Evolutionary conservation across 2,329 filamentous ascomycete species (phyloP).

Genomic region (Helotiales sp.): DNA sequence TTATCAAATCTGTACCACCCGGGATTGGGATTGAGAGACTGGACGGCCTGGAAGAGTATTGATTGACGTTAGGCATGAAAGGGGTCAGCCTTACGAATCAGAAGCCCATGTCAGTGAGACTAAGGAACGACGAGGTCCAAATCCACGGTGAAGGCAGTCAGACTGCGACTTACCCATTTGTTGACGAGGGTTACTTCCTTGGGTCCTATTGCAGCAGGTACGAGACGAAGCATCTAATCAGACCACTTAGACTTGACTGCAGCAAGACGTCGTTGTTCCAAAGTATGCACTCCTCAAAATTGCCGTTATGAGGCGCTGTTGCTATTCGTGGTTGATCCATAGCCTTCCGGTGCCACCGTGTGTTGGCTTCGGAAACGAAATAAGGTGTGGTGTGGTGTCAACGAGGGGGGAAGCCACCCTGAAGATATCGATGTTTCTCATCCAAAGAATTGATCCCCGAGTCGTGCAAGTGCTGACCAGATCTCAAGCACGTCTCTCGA

Average conservation of each 20-base stretch:
- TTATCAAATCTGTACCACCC: neutral
- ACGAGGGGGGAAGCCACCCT: too few species aligned
- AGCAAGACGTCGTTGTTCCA: neutral
- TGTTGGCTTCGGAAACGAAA: neutral
- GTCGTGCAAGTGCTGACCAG: constrained; percentile 2
- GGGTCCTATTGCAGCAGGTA: neutral
- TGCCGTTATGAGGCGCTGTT: neutral
- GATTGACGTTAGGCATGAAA: neutral
- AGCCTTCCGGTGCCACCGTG: neutral
- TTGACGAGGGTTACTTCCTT: neutral
- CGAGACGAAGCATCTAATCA: constrained; percentile 1
- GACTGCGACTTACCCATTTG: too few species aligned
- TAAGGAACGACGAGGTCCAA: neutral
- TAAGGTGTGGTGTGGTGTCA: too few species aligned
- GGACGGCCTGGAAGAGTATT: neutral
- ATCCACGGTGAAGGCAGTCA: neutral
- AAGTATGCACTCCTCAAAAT: neutral
- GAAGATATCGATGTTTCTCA: neutral
- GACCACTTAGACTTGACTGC: neutral
- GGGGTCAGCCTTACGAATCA: constrained; percentile 27
- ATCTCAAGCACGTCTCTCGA: neutral
- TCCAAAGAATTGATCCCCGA: neutral
- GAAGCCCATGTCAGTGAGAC: neutral
- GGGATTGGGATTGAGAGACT: neutral
- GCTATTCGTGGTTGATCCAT: constrained; percentile 1